phyloP scores from a whole-genome alignment of 2,329 filamentous ascomycete genomes.

The Geosmithia putterillii region DNA sequence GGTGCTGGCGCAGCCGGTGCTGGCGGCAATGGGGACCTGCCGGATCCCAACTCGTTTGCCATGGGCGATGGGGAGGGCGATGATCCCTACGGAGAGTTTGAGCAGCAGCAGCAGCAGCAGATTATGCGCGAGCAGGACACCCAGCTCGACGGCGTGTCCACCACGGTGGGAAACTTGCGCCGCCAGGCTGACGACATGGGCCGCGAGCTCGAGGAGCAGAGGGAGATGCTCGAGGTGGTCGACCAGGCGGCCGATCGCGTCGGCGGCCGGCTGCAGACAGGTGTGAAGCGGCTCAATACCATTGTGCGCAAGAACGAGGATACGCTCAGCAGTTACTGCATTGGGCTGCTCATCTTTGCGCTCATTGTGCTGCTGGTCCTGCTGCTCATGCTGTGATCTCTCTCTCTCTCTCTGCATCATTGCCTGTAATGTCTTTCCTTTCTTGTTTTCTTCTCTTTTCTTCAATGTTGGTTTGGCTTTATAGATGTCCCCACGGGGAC shows the following conservation, averaged over 20 bases:
- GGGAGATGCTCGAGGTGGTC: slow-evolving; percentile 74
- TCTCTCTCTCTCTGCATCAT: background rate
- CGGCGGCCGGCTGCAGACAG: slow-evolving; percentile 70
- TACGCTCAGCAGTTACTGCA: slow-evolving; percentile 77
- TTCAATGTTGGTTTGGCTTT: background rate
- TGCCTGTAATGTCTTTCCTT: too few species aligned
- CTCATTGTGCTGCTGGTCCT: slow-evolving; percentile 78
- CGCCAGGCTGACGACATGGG: slow-evolving; percentile 94
- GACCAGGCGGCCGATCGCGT: slow-evolving; percentile 80
- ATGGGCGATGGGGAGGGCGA: slow-evolving; percentile 36
- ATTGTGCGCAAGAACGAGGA: slow-evolving; percentile 89
- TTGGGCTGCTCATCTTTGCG: slow-evolving; percentile 76
- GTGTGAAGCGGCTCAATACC: slow-evolving; percentile 74
- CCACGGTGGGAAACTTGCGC: slow-evolving; percentile 81
- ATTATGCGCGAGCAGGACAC: slow-evolving; percentile 94
- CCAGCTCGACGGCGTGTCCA: slow-evolving; percentile 83
- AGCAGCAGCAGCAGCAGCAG: slow-evolving; percentile 80
- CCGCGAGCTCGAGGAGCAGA: slow-evolving; percentile 88
- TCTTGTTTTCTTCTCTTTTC: background rate
- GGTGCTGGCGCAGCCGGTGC: background rate
- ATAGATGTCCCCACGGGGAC: too few species aligned
- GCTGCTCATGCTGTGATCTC: slow-evolving; percentile 44
- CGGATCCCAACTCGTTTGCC: slow-evolving; percentile 44
- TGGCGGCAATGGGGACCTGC: slow-evolving; percentile 27
- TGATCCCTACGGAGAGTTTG: slow-evolving; percentile 63